Evolutionary conservation across 208 protist species (phyloP), one percentile per base, ranked within the genome.

Genomic region (Leishmania arabica): DNA sequence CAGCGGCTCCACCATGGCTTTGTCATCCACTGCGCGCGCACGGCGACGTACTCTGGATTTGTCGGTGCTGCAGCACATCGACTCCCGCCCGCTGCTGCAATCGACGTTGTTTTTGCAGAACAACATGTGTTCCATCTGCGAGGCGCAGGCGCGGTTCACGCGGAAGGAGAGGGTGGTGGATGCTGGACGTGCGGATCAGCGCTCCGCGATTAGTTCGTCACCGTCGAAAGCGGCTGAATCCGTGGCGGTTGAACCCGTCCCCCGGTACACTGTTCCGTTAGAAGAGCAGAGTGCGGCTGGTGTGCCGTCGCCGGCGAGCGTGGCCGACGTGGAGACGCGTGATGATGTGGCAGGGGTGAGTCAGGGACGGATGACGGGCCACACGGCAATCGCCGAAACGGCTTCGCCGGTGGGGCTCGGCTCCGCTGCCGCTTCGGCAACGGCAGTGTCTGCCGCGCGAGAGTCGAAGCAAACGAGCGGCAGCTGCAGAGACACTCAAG

Each of bases 41-140:
- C 79, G 65, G 24, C 73, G 73, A 17, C 51, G 82, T 37, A 79
- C 60, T 42, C 74, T 91, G 70, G 80, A 92, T 72, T 74, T 83
- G 9, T 73, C 62, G 37, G 79, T 89, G n/a, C 51, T 90, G 65
- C 64, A 62, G 37, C 72, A 83, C 60, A 91, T 94, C 70, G 77
- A 89, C 78, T n/a, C 51, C 11, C 87, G 90, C 31, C 88, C 89
- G 72, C 75, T 96, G 54, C 85, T 96, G 49, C 89, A 93, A 68
- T 88, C 83, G 0, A 96, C 92, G 11, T n/a, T 96, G n/a, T 92
- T 96, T 78, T 66, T 85, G n/a, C 80, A 84, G 51, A 76, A 86
- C 58, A 83, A 49, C 34, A 56, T 89, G 77, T 66, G 56, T 34
- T 6, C 47, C 27, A 77, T 89, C 7, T 77, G 76, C 51, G 80